Conservation (phyloP, 441 rosid species). For the Adansonia grandidieri region DNA sequence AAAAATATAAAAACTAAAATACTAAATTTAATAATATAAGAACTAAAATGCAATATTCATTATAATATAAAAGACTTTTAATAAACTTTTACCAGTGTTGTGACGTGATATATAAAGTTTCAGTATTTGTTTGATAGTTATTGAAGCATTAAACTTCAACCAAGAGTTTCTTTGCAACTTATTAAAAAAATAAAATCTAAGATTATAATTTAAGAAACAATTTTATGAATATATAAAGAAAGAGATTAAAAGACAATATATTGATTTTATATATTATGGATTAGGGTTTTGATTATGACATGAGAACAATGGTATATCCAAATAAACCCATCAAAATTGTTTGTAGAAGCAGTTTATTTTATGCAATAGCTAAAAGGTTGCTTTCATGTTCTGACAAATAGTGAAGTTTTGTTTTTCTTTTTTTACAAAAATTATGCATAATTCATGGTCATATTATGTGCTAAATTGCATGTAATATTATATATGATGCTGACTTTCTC, state of each 20-base stretch:
- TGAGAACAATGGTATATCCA: neutral
- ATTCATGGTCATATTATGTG: neutral
- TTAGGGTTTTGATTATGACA: neutral
- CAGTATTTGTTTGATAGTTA: neutral
- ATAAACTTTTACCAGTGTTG: too few species aligned
- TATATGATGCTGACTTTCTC: neutral
- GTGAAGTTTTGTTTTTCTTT: neutral
- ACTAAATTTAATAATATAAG: too few species aligned
- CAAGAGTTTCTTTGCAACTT: neutral
- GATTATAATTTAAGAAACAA: neutral
- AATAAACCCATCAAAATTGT: constrained; percentile 8
- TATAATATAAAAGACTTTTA: too few species aligned
- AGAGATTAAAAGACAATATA: neutral
- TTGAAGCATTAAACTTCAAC: neutral
- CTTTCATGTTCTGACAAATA: neutral
- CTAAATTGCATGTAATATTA: neutral
- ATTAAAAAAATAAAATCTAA: neutral
- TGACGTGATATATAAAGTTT: too few species aligned
- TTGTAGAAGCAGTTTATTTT: neutral
- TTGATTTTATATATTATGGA: neutral
- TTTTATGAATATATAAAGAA: neutral
- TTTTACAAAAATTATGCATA: neutral
- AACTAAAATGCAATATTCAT: too few species aligned
- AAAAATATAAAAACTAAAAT: too few species aligned
- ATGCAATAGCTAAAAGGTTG: constrained; percentile 1